A percentile compares a stretch with the other conserved stretches of the same genome.
Evolutionary conservation across 2,329 filamentous ascomycete genomes (phyloP).

Genomic region (Zymoseptoria passerinii): DNA sequence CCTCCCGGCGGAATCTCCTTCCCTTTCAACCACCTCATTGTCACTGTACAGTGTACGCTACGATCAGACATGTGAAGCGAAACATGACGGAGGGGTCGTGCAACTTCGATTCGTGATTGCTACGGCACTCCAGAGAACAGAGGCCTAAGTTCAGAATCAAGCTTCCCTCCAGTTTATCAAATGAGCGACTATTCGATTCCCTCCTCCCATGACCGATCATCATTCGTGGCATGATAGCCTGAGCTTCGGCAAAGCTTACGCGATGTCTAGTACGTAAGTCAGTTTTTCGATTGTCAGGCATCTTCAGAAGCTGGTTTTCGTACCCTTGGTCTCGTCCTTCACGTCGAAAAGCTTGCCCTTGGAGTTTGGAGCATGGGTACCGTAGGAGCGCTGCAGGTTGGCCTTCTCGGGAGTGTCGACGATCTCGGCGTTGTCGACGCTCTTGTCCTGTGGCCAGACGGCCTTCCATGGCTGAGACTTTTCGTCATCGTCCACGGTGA

Average conservation of each 20-base stretch:
- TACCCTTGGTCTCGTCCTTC: background rate
- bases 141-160: background rate
- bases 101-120: background rate
- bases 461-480: conserved; percentile 6
- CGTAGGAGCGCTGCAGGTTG: conserved; percentile 4
- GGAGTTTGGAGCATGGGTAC: conserved; percentile 5
- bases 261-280: background rate
- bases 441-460: background rate
- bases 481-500: conserved; percentile 1
- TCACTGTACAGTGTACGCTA: background rate
- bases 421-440: background rate
- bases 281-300: background rate
- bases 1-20: background rate
- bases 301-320: background rate
- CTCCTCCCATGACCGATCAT: background rate
- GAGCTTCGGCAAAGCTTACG: background rate
- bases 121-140: background rate
- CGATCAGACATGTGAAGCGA: background rate
- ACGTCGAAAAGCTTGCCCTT: conserved; percentile 5
- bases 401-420: background rate
- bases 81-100: background rate
- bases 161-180: background rate
- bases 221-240: background rate
- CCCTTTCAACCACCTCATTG: background rate
- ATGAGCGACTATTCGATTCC: background rate